Evolutionary conservation across 176 grass and related monocot species (phyloP).

Genomic region (Raddia distichophylla): DNA sequence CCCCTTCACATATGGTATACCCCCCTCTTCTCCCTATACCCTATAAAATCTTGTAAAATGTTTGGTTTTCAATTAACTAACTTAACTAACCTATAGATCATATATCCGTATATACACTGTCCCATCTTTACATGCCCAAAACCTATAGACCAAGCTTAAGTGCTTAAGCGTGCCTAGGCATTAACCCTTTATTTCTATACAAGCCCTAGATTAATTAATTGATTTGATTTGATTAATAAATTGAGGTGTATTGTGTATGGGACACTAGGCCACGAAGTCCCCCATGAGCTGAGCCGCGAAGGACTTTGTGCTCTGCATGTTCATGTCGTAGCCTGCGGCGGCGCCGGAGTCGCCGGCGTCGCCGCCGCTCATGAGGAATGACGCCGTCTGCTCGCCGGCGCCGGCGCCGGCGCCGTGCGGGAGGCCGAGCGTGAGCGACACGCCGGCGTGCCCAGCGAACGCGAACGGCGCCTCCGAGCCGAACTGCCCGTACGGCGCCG

Average conservation of each 20-base stretch:
- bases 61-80: constrained; percentile 38
- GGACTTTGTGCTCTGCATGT: constrained; percentile 77
- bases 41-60: constrained; percentile 65
- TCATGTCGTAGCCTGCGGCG: constrained; percentile 66
- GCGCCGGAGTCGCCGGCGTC: constrained; percentile 44
- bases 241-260: constrained; percentile 12
- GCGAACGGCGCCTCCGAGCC: constrained; percentile 61
- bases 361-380: constrained; percentile 58
- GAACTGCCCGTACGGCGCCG: constrained; percentile 60
- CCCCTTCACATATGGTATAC: constrained; percentile 43
- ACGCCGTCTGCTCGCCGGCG: constrained; percentile 56
- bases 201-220: constrained; percentile 62
- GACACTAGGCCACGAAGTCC: constrained; percentile 65
- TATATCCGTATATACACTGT: constrained; percentile 38
- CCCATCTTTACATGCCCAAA: constrained; percentile 70
- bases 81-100: constrained; percentile 46
- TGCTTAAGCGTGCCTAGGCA: constrained; percentile 38
- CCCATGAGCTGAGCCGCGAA: constrained; percentile 91
- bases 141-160: constrained; percentile 39
- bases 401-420: constrained; percentile 61
- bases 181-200: constrained; percentile 61
- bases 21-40: constrained; percentile 32
- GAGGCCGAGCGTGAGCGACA: constrained; percentile 91
- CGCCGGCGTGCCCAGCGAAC: constrained; percentile 67
- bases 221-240: constrained; percentile 28